Base-by-base conservation (phyloP, 176 grass and related monocot genomes). In the Eleusine indica region DNA sequence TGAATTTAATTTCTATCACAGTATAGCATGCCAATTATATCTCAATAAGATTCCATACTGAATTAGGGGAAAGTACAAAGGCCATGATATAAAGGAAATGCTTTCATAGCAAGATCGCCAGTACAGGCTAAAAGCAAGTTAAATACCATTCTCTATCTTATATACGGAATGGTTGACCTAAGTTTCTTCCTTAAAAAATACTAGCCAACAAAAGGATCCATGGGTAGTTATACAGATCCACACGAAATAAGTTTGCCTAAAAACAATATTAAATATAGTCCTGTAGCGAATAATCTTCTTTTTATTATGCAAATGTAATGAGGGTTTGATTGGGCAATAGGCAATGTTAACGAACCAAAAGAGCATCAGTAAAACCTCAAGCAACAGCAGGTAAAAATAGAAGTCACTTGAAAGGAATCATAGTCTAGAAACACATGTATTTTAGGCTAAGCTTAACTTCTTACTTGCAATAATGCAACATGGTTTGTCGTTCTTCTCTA, bases 1-100 rank as follows among this genome's bases (percentile, higher is more conserved):
- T 81, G 53, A 37, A 76, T 65, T 79, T 53, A 47, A 18, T 42
- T 75, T 81, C 39, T 44, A 75, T 71, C 71, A 66, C 2, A 35
- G n/a, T n/a, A 9, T 56, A 52, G 7, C 7, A 6, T 9, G 40
- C 35, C 49, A 74, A 30, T 79, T 32, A 47, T 32, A 47, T 22
- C 47, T 77, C 15, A 57, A 2, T 11, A 66, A 38, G 66, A 74
- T 4, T 61, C 78, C 15, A 28, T 5, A 47, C 68, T 63, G 46
- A 76, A 28, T 10, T 79, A 89, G 46, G 10, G 37, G 56, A 40
- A 5, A 46, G n/a, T 79, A 57, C n/a, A 4, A 53, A 39, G 29
- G 29, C 32, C 3, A 2, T 9, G 46, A 61, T 69, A 71, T 19
- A 80, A 5, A 77, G 18, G 6, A 17, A 63, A 75, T 41, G 3